Conservation (phyloP, 306 rosid genomes). For the Cicer pinnatifidum region DNA sequence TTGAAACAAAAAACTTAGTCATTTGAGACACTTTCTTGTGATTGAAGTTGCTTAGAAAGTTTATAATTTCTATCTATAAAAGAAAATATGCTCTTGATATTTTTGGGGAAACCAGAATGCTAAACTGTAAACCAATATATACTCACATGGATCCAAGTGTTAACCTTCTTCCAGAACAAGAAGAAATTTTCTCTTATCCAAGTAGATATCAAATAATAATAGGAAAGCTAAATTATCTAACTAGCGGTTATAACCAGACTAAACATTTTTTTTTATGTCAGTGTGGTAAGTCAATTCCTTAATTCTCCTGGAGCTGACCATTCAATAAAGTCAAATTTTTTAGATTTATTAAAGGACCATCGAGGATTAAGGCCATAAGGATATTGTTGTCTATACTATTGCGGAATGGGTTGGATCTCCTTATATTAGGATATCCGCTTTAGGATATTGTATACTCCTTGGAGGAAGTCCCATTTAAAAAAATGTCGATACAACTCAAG, state of each 20-base stretch:
- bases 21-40: too few relatives aligned
- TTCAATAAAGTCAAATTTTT: background rate
- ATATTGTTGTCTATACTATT: background rate
- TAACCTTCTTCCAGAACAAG: too few relatives aligned
- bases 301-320: background rate
- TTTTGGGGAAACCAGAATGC: too few relatives aligned
- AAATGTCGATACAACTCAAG: background rate
- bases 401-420: background rate
- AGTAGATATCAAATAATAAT: background rate
- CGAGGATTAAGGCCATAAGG: background rate
- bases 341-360: background rate
- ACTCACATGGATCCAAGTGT: too few relatives aligned
- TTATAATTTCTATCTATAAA: too few relatives aligned
- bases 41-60: too few relatives aligned
- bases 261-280: background rate
- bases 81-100: too few relatives aligned
- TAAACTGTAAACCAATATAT: too few relatives aligned
- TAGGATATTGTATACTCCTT: background rate
- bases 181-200: background rate
- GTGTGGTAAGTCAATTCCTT: background rate
- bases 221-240: background rate
- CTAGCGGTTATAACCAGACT: background rate
- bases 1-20: too few relatives aligned
- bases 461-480: background rate
- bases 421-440: background rate